Evolutionary conservation across 208 protist species (phyloP).

Genomic region (Acanthamoeba healyi): DNA sequence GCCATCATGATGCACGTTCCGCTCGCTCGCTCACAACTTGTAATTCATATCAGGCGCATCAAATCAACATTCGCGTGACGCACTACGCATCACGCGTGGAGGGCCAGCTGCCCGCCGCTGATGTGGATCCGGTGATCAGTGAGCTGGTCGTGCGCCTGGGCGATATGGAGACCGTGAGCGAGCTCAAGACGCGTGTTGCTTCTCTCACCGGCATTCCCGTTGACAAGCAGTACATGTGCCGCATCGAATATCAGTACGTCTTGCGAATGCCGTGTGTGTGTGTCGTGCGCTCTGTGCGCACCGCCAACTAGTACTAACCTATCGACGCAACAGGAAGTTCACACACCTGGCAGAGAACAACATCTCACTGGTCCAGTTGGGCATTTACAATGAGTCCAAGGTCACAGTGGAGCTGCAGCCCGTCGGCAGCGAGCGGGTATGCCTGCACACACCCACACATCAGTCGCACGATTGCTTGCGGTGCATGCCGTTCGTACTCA

Average conservation of each 20-base stretch:
- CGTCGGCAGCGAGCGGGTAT: not conserved
- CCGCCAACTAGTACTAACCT: not conserved
- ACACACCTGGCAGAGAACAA: conserved; percentile 36
- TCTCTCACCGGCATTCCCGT: not conserved
- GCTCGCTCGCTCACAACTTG: too few relatives aligned
- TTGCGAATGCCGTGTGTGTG: not conserved
- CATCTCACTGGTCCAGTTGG: conserved; percentile 7
- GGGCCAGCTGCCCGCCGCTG: conserved; percentile 9
- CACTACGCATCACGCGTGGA: conserved; percentile 26
- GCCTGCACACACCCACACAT: too few relatives aligned
- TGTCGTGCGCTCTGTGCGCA: not conserved
- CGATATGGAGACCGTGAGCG: conserved; percentile 47
- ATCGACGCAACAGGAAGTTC: conserved; percentile 40
- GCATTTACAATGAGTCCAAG: conserved; percentile 22
- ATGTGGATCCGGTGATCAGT: not conserved
- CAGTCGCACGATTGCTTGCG: too few relatives aligned
- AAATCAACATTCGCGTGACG: conserved; percentile 23
- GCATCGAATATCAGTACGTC: conserved; percentile 49
- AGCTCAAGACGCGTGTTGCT: not conserved
- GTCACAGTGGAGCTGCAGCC: conserved; percentile 6
- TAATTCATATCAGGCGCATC: not conserved
- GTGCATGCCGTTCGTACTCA: too few relatives aligned
- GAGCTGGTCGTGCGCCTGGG: conserved; percentile 22
- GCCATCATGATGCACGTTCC: too few relatives aligned
- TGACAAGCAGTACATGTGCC: conserved; percentile 38